These are phyloP conservation scores for Penicillium sp. DNA, from an alignment of 2,329 filamentous ascomycete species.

Conservation along the genomic window DNA sequence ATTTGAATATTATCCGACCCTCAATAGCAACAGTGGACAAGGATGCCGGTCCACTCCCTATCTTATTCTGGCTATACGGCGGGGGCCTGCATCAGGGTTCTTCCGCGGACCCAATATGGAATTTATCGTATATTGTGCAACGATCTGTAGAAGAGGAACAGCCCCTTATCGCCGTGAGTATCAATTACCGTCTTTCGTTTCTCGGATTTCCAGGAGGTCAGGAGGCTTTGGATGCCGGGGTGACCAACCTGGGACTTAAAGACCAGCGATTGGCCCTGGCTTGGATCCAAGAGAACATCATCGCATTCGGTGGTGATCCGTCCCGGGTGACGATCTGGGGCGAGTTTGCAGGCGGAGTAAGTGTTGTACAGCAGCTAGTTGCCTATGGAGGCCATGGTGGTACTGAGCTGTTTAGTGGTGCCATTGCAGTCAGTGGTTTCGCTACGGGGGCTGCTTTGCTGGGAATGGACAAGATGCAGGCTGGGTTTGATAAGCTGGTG, in stretches of 20 bases:
- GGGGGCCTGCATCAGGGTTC: slow-evolving; percentile 12
- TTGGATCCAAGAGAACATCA: slow-evolving; percentile 52
- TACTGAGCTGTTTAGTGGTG: slow-evolving; percentile 21
- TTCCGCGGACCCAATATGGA: slow-evolving; percentile 8
- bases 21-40: not conserved
- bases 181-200: slow-evolving; percentile 33
- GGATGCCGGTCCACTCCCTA: not conserved
- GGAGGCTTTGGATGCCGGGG: slow-evolving; percentile 33
- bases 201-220: slow-evolving; percentile 36
- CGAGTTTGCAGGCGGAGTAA: slow-evolving; percentile 15
- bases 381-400: slow-evolving; percentile 27
- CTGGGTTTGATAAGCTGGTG: not conserved
- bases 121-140: slow-evolving; percentile 7
- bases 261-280: slow-evolving; percentile 61
- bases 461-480: not conserved
- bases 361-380: slow-evolving; percentile 19
- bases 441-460: not conserved
- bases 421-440: slow-evolving; percentile 10
- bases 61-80: slow-evolving; percentile 14
- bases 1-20: not conserved
- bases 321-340: slow-evolving; percentile 17
- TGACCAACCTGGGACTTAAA: slow-evolving; percentile 47
- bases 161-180: slow-evolving; percentile 35
- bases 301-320: slow-evolving; percentile 6
- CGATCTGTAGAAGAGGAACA: slow-evolving; percentile 5